phyloP scores from a whole-genome alignment of 345 rosid genomes.

The Dimocarpus longan region DNA sequence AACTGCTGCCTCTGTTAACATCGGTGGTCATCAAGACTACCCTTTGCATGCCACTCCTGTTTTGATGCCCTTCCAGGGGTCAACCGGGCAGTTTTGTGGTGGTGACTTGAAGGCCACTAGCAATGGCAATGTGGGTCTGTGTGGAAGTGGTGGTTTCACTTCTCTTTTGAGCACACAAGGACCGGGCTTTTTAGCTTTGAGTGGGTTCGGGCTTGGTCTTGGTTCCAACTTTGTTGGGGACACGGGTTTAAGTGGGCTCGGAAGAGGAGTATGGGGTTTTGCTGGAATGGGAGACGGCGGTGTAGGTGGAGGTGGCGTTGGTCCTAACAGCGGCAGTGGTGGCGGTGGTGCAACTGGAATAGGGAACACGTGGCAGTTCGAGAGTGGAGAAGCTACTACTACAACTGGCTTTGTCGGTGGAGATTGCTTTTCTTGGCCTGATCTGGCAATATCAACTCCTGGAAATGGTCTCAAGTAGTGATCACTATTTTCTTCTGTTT shows the following conservation, averaged over 20 bases:
- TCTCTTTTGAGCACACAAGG: slow-evolving; percentile 70
- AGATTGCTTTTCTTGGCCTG: slow-evolving; percentile 92
- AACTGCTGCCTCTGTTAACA: background rate
- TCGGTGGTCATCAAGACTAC: slow-evolving; percentile 15
- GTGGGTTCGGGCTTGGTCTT: slow-evolving; percentile 77
- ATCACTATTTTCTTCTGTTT: background rate
- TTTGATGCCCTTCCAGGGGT: slow-evolving; percentile 51
- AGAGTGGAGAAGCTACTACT: slow-evolving; percentile 44
- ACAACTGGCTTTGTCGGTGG: slow-evolving; percentile 51
- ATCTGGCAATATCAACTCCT: slow-evolving; percentile 84
- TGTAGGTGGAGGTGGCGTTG: slow-evolving; percentile 24
- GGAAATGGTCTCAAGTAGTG: slow-evolving; percentile 82
- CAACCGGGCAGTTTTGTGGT: slow-evolving; percentile 26
- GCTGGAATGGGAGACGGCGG: slow-evolving; percentile 50
- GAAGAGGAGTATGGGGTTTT: slow-evolving; percentile 81
- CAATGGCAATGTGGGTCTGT: slow-evolving; percentile 15
- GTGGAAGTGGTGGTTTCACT: slow-evolving; percentile 55
- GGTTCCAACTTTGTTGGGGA: slow-evolving; percentile 67
- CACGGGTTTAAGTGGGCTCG: slow-evolving; percentile 72
- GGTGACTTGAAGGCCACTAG: slow-evolving; percentile 35
- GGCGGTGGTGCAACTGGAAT: slow-evolving; percentile 36
- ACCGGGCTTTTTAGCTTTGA: slow-evolving; percentile 63
- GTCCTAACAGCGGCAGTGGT: background rate
- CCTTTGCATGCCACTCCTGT: slow-evolving; percentile 58
- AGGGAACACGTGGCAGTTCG: slow-evolving; percentile 76